Conservation (phyloP, 352 stramenopile genomes). For the Albugo candida region DNA sequence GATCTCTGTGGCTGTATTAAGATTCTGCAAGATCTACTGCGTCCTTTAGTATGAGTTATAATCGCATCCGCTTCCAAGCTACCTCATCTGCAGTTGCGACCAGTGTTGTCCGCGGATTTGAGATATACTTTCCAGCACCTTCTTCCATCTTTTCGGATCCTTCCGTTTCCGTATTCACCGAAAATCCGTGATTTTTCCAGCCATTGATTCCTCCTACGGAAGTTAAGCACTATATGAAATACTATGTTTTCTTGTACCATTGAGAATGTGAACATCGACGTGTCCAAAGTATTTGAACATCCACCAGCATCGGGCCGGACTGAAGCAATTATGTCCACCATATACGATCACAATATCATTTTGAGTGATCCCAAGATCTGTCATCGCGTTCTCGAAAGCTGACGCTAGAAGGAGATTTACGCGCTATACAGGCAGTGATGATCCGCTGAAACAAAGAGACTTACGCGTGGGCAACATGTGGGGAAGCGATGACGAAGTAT, state of each 20-base stretch:
- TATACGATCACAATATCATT: constrained; percentile 66
- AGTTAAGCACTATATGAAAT: neutral
- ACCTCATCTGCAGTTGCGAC: constrained; percentile 26
- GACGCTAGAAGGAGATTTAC: constrained; percentile 12
- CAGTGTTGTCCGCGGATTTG: neutral
- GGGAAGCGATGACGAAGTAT: constrained; percentile 45
- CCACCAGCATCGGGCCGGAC: constrained; percentile 66
- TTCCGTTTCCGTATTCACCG: neutral
- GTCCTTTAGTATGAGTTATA: neutral
- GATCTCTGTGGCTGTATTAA: constrained; percentile 47
- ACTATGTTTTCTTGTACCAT: constrained; percentile 22
- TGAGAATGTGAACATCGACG: constrained; percentile 69
- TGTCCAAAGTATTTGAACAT: constrained; percentile 84
- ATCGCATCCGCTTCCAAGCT: neutral
- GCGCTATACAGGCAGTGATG: neutral
- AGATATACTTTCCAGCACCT: neutral
- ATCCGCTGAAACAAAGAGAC: neutral
- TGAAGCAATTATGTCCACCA: constrained; percentile 62
- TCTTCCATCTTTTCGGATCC: constrained; percentile 1
- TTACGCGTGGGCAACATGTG: constrained; percentile 62
- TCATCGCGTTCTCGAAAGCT: constrained; percentile 47
- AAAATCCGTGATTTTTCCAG: constrained; percentile 32
- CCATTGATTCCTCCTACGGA: constrained; percentile 30
- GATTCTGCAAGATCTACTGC: constrained; percentile 31
- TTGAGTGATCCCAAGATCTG: constrained; percentile 40